Base-by-base conservation (phyloP, 345 rosid species). In the Melastoma malabathricum region DNA sequence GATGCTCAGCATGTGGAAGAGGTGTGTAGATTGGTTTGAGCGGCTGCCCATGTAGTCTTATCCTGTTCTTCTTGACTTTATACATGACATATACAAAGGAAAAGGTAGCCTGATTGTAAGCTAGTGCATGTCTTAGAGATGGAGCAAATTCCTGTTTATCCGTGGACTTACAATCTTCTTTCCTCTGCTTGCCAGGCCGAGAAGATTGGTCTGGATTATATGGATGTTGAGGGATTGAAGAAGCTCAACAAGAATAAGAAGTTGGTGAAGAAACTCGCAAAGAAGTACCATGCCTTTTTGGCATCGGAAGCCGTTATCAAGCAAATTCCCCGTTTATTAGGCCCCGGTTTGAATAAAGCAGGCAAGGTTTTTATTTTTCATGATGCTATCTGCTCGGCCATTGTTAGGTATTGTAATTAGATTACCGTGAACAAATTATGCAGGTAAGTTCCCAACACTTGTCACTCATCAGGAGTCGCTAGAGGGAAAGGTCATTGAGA, bases 311-410 rank as follows among this genome's bases (percentile, higher is more conserved):
- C 93, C 55, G 85, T 83, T 50, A 83, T 83, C 45, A 83, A 83
- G 72, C 92, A 83, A 79, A 80, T 83, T 56, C 92, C 92, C 13
- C 92, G 92, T 72, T 80, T 83, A 46, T 63, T 83, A 44, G 93
- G 93, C 47, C 93, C 88, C 9, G 93, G 93, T 72, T 86, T 83
- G 64, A 83, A 83, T 85, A 83, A 83, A 65, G 93, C 93, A 72
- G 93, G 93, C 83, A 76, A 74, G 87, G 68, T 0, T 60, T 46
- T 43, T 15, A 23, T 51, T 51, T 16, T 47, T 18, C 23, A 6
- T 3, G 0, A 9, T 10, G 7, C 3, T 16, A 46, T 39, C 16
- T 18, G 17, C 12, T 44, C 3, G 43, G 22, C 13, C 45, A n/a
- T 14, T 12, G n/a, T 13, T 18, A 9, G 46, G n/a, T 39, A 27